Base-by-base conservation (phyloP, 1,139 yeast genomes). In the Protomyces arabidopsidicola region DNA sequence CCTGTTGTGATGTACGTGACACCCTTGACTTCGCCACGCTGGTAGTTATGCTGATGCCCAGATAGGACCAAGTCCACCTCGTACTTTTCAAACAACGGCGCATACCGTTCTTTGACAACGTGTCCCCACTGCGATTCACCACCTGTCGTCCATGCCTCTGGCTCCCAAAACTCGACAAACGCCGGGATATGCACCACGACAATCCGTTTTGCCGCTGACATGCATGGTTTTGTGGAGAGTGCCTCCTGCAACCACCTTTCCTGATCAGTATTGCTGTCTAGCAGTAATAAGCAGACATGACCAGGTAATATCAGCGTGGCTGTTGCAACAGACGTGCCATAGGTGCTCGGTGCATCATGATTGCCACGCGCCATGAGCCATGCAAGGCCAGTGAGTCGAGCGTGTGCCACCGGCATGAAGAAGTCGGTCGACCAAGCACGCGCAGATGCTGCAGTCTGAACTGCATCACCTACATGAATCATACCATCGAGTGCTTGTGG, bases 331-430 rank as follows among this genome's bases (percentile, higher is more conserved):
- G 51, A n/a, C 16, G 52, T 36, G 22, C 55, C 52, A 20, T 58
- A 58, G 12, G 34, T 10, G 14, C 56, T 51, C 16, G 62, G 56
- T 14, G 62, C 45, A 52, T 58, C 62, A 38, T 58, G 62, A 16
- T 58, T 58, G 53, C 62, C 62, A 45, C 62, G 62, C 18, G 53
- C 52, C 56, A 58, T 52, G 42, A 58, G 53, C 62, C 62, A 58
- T 51, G 62, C 55, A 12, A 52, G 42, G 5, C 24, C 12, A 20
- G 14, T 24, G 22, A 58, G 48, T 18, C 45, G 27, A 10, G 38
- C 10, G 22, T 27, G 42, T 14, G 27, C n/a, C 10, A 58, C 12
- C 8, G 62, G 62, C 35, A 39, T 48, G 53, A 55, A 58, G 24
- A 58, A 58, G 34, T 58, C 62, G 3, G 56, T 58, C 31, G 56